A percentile compares a stretch with the other conserved stretches of the same genome.
phyloP scores from a whole-genome alignment of 2,329 filamentous ascomycete species.

The Lecanicillium sp. region DNA sequence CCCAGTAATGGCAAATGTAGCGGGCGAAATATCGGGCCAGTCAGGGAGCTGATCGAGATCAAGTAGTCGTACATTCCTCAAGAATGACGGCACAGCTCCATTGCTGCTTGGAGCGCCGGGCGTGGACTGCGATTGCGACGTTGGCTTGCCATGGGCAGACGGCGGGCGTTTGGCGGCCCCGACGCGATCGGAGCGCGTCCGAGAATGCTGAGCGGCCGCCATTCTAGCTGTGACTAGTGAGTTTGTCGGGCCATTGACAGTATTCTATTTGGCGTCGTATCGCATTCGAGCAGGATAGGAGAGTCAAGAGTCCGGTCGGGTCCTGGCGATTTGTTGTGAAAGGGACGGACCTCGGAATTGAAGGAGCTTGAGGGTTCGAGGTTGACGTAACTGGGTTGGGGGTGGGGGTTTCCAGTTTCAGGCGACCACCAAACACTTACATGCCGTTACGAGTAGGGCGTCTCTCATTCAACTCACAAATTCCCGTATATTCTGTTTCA shows the following conservation, averaged over 20 bases:
- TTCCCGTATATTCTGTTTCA: no score
- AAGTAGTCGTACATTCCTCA: slow-evolving; percentile 77
- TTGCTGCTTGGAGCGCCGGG: not conserved
- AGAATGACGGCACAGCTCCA: slow-evolving; percentile 38
- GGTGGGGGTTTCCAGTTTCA: no score
- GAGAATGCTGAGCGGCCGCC: slow-evolving; percentile 6
- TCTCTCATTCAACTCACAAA: no score
- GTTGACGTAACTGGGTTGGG: no score
- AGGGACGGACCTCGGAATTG: no score
- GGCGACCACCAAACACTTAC: no score
- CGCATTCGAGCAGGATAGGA: no score
- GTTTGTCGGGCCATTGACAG: not conserved
- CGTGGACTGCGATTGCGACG: not conserved
- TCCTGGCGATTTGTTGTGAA: no score
- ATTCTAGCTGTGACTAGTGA: slow-evolving; percentile 1
- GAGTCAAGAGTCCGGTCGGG: no score
- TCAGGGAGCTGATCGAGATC: slow-evolving; percentile 68
- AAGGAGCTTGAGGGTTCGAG: no score
- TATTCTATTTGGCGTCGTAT: no score
- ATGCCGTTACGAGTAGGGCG: no score
- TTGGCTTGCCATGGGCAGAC: slow-evolving; percentile 3
- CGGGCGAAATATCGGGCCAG: slow-evolving; percentile 67
- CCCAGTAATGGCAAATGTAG: slow-evolving; percentile 57
- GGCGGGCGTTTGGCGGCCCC: slow-evolving; percentile 2
- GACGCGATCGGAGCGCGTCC: slow-evolving; percentile 4